Percentiles rank a stretch among this genome's conserved stretches.
phyloP scores from a whole-genome alignment of 257 asterid genomes.

The Plantago elongata region DNA sequence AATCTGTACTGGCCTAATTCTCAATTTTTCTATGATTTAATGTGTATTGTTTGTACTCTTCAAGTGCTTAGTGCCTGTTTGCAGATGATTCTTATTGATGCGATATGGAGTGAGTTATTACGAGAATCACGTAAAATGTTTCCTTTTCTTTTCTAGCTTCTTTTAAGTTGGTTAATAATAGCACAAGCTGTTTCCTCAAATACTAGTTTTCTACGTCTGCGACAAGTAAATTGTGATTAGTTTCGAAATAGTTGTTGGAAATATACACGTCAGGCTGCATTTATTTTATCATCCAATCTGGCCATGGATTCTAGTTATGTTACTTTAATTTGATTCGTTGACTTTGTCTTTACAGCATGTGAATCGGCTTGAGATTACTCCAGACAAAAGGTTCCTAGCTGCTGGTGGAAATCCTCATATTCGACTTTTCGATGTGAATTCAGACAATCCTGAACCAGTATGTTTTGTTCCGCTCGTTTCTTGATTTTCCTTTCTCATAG shows the following conservation, averaged over 20 bases:
- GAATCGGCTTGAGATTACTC: slow-evolving; percentile 90
- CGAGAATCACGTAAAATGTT: too few relatives aligned
- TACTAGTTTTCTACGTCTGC: too few relatives aligned
- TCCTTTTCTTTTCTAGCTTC: too few relatives aligned
- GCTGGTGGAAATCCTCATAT: slow-evolving; percentile 99
- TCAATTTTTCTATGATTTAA: background rate
- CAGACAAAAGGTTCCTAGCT: slow-evolving; percentile 78
- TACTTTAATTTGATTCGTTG: slow-evolving; percentile 26
- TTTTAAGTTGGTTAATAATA: too few relatives aligned
- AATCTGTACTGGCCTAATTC: slow-evolving; percentile 56
- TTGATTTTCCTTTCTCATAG: background rate
- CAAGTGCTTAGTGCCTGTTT: too few relatives aligned
- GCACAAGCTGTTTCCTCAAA: too few relatives aligned
- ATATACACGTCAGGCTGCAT: too few relatives aligned
- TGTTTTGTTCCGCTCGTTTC: slow-evolving; percentile 12
- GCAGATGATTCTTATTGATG: too few relatives aligned
- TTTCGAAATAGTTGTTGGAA: too few relatives aligned
- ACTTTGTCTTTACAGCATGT: slow-evolving; percentile 62
- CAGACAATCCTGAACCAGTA: slow-evolving; percentile 90
- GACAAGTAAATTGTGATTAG: too few relatives aligned
- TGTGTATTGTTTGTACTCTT: background rate
- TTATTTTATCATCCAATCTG: too few relatives aligned
- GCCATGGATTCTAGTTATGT: background rate
- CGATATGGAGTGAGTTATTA: too few relatives aligned
- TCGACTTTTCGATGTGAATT: slow-evolving; percentile 83